Evolutionary conservation across 2,329 filamentous ascomycete species (phyloP).

Genomic region (Penicillium sp.): DNA sequence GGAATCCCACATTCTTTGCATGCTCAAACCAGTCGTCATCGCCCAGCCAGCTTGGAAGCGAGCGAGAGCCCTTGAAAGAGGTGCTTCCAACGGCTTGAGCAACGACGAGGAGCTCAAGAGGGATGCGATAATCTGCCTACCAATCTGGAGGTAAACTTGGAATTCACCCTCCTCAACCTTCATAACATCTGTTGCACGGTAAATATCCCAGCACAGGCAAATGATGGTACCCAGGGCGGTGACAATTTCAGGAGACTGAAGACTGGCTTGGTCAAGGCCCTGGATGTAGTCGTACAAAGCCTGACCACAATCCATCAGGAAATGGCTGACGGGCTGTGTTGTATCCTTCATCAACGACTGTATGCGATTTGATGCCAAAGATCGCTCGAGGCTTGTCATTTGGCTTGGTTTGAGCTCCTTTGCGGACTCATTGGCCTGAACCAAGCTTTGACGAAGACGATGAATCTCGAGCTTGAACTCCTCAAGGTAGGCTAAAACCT

Average conservation of each 20-base stretch:
- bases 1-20: conserved; percentile 75
- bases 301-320: conserved; percentile 41
- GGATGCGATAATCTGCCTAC: conserved; percentile 35
- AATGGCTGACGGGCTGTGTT: conserved; percentile 41
- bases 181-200: conserved; percentile 41
- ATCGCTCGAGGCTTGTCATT: conserved; percentile 45
- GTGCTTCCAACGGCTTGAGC: conserved; percentile 28
- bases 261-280: conserved; percentile 25
- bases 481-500: conserved; percentile 36
- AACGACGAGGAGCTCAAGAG: conserved; percentile 28
- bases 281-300: conserved; percentile 38
- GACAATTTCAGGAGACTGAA: conserved; percentile 27
- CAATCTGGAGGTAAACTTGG: conserved; percentile 54
- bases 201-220: conserved; percentile 52
- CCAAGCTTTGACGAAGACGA: conserved; percentile 34
- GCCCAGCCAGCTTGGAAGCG: conserved; percentile 71
- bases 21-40: conserved; percentile 72
- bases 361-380: conserved; percentile 41
- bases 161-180: conserved; percentile 56
- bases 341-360: conserved; percentile 43
- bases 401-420: conserved; percentile 42
- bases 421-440: conserved; percentile 33
- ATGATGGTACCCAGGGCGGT: conserved; percentile 35
- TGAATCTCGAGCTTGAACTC: conserved; percentile 40
- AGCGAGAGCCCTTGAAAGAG: conserved; percentile 38